Evolutionary conservation across 2,329 filamentous ascomycete genomes (phyloP).

Genomic region (Daldinia sp.): DNA sequence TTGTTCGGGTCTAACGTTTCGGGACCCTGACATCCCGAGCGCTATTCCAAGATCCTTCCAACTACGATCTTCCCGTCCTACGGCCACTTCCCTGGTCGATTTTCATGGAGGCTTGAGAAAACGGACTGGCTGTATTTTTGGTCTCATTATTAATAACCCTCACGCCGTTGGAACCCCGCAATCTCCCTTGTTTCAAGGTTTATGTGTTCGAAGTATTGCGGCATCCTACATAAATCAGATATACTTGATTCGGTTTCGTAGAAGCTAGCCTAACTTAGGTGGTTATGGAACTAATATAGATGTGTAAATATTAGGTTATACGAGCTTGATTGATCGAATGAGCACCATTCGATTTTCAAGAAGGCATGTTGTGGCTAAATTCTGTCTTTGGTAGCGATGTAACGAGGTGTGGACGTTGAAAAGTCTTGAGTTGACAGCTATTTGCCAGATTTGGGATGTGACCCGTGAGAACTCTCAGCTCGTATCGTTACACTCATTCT

Average conservation of each 20-base stretch:
- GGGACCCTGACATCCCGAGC: constrained; percentile 32
- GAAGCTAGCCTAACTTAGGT: too few relatives aligned
- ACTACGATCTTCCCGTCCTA: background rate
- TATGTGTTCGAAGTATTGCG: constrained; percentile 1
- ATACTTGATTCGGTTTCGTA: background rate
- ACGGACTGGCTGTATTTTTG: background rate
- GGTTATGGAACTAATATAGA: too few relatives aligned
- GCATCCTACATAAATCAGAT: background rate
- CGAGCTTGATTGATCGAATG: background rate
- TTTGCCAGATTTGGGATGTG: constrained; percentile 9
- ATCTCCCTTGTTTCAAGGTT: constrained; percentile 2
- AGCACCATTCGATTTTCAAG: background rate
- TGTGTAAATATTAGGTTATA: background rate
- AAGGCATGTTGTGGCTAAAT: background rate
- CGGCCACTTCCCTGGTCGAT: background rate
- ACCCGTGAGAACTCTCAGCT: background rate
- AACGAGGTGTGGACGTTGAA: background rate
- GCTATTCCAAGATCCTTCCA: constrained; percentile 23
- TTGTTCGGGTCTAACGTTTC: constrained; percentile 33
- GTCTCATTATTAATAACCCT: background rate
- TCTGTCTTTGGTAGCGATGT: background rate
- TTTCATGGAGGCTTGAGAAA: background rate
- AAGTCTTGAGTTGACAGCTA: background rate
- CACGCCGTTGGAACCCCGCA: background rate
- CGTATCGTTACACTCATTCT: background rate